phyloP scores from a whole-genome alignment of 228 moss, liverwort and hornwort species.

The Sphagnum fallax region DNA sequence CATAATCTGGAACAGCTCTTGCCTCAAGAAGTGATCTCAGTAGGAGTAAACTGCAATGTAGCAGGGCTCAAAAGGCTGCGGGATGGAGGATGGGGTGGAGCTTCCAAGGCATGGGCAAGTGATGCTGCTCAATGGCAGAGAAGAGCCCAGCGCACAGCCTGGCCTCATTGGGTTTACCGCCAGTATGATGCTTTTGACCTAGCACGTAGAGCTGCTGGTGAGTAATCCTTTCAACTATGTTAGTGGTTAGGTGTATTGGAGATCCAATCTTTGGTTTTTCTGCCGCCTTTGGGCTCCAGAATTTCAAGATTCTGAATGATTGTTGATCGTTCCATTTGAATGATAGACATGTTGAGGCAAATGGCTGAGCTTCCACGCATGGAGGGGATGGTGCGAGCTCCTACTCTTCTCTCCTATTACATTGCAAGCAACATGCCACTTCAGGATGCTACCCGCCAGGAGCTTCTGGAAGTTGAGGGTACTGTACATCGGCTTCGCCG shows the following conservation, averaged over 20 bases:
- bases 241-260: too few relatives aligned
- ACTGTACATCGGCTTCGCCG: conserved; percentile 86
- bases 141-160: conserved; percentile 77
- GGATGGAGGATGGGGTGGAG: conserved; percentile 79
- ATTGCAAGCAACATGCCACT: conserved; percentile 99
- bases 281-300: neutral
- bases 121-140: conserved; percentile 78
- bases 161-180: conserved; percentile 99
- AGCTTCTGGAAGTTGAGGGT: conserved; percentile 90
- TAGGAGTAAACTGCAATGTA: conserved; percentile 17
- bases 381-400: conserved; percentile 71
- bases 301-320: neutral
- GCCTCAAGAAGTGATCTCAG: conserved; percentile 33
- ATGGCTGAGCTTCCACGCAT: conserved; percentile 88
- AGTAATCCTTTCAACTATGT: neutral
- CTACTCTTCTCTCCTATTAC: conserved; percentile 75
- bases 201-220: conserved; percentile 94
- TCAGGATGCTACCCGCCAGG: conserved; percentile 94
- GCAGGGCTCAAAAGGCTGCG: conserved; percentile 33
- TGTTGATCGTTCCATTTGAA: neutral
- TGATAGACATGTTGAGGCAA: conserved; percentile 86
- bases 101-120: conserved; percentile 82
- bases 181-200: conserved; percentile 93
- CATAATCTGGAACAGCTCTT: conserved; percentile 35
- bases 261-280: neutral